Conservation (phyloP, 495 filamentous ascomycete genomes). For the Trichoderma reesei region DNA sequence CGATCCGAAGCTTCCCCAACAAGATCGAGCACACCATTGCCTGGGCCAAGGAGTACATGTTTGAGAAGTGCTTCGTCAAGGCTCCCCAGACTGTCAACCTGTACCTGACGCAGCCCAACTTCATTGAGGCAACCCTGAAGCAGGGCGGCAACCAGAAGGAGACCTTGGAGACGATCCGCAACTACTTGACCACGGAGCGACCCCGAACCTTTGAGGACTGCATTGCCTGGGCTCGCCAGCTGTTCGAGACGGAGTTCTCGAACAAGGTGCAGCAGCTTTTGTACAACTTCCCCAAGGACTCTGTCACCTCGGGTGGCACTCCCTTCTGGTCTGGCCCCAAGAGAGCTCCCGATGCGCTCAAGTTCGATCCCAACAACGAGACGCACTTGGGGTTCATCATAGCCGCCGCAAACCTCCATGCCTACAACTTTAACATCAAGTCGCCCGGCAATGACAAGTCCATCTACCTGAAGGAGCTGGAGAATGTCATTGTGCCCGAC, state of each 20-base stretch:
- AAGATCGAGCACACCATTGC: slow-evolving; percentile 98
- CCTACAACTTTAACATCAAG: slow-evolving; percentile 96
- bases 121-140: slow-evolving; percentile 80
- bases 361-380: slow-evolving; percentile 73
- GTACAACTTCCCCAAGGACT: slow-evolving; percentile 96
- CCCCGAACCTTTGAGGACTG: slow-evolving; percentile 92
- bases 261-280: slow-evolving; percentile 94
- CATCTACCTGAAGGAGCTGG: slow-evolving; percentile 66
- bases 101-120: slow-evolving; percentile 86
- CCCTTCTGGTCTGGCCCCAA: slow-evolving; percentile 99
- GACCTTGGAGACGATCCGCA: slow-evolving; percentile 80
- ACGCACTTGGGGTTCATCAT: slow-evolving; percentile 82
- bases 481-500: slow-evolving; percentile 92
- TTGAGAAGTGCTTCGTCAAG: slow-evolving; percentile 87
- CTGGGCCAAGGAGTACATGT: slow-evolving; percentile 82
- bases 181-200: slow-evolving; percentile 87
- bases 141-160: slow-evolving; percentile 95
- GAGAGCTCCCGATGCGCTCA: slow-evolving; percentile 85
- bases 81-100: slow-evolving; percentile 92
- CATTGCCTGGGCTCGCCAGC: slow-evolving; percentile 81
- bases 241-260: slow-evolving; percentile 96
- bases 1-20: slow-evolving; percentile 94
- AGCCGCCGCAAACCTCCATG: slow-evolving; percentile 84
- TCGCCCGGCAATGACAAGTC: slow-evolving; percentile 55
- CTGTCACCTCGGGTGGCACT: slow-evolving; percentile 74